A percentile compares a stretch with the other conserved stretches of the same genome.
These are phyloP conservation scores for Lizonia empirigonia DNA, from an alignment of 2,329 filamentous ascomycete genomes.

Conservation along the genomic window DNA sequence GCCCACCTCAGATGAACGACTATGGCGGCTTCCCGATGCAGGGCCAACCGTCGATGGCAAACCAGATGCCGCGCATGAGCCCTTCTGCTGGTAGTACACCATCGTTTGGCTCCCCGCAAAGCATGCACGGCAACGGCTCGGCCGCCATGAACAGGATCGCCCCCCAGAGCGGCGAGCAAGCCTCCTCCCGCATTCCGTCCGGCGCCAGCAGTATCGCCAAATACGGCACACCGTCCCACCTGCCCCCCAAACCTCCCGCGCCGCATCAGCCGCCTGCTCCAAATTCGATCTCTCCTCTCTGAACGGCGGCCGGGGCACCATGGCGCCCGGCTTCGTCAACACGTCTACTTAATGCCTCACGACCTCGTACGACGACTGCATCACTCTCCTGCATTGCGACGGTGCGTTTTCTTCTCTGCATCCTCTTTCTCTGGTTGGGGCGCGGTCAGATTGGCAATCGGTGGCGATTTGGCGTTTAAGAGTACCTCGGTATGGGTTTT, in stretches of 20 bases:
- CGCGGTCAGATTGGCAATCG: background rate
- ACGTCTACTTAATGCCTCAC: background rate
- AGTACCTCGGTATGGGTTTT: too few relatives aligned
- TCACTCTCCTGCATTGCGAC: slow-evolving; percentile 7
- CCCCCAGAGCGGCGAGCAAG: slow-evolving; percentile 29
- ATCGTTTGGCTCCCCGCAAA: slow-evolving; percentile 40
- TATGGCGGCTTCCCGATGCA: slow-evolving; percentile 37
- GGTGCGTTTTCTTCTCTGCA: slow-evolving; percentile 2
- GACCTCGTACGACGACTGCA: background rate
- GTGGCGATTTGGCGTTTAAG: background rate
- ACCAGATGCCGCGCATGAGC: slow-evolving; percentile 37
- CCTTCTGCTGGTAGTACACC: slow-evolving; percentile 35
- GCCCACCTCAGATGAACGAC: slow-evolving; percentile 42
- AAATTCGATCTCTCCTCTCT: slow-evolving; percentile 11
- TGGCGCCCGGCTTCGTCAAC: slow-evolving; percentile 8
- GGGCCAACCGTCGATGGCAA: background rate
- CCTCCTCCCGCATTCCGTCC: slow-evolving; percentile 28
- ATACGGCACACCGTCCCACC: slow-evolving; percentile 60
- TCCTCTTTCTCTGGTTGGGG: background rate
- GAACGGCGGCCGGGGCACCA: slow-evolving; percentile 5
- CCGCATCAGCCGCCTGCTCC: slow-evolving; percentile 8
- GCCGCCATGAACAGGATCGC: slow-evolving; percentile 32
- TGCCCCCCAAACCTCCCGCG: slow-evolving; percentile 62
- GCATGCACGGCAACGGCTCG: slow-evolving; percentile 27
- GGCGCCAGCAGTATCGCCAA: slow-evolving; percentile 60